phyloP scores from a whole-genome alignment of 768 basidiomycete genomes.

The Inosperma sp. region DNA sequence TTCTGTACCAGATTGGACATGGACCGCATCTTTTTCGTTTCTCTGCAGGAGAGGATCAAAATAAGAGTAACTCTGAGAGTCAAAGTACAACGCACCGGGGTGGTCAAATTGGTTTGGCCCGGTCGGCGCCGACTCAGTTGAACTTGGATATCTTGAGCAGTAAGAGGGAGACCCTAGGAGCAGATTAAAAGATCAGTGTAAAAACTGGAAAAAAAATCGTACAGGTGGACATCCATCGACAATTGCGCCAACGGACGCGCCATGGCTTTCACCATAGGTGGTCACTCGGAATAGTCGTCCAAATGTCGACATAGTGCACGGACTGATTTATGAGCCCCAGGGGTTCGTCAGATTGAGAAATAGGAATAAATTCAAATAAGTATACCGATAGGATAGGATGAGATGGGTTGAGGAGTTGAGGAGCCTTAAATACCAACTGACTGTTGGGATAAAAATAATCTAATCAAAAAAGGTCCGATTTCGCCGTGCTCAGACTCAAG shows the following conservation, averaged over 20 bases:
- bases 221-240: conserved; percentile 98
- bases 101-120: conserved; percentile 94
- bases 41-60: conserved; percentile 46
- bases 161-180: conserved; percentile 72
- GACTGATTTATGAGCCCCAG: not conserved
- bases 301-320: conserved; percentile 77
- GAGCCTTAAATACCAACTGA: not conserved
- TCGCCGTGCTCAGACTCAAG: not conserved
- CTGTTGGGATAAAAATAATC: conserved; percentile 1
- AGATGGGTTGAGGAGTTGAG: not conserved
- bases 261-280: conserved; percentile 97
- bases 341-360: not conserved
- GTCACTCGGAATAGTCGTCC: conserved; percentile 90
- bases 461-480: not conserved
- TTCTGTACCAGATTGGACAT: conserved; percentile 91
- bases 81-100: conserved; percentile 58
- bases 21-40: conserved; percentile 93
- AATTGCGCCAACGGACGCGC: conserved; percentile 94
- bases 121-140: conserved; percentile 91
- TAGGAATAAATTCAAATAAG: not conserved
- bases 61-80: conserved; percentile 2
- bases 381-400: too few relatives aligned
- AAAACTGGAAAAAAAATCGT: conserved; percentile 22
- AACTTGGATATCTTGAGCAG: conserved; percentile 79
- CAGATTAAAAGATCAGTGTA: conserved; percentile 7